Percentiles rank a stretch among this genome's conserved stretches.
These are phyloP conservation scores for Paramecium sexaurelia DNA, from an alignment of 73 alveolate species.

Conservation along the genomic window DNA sequence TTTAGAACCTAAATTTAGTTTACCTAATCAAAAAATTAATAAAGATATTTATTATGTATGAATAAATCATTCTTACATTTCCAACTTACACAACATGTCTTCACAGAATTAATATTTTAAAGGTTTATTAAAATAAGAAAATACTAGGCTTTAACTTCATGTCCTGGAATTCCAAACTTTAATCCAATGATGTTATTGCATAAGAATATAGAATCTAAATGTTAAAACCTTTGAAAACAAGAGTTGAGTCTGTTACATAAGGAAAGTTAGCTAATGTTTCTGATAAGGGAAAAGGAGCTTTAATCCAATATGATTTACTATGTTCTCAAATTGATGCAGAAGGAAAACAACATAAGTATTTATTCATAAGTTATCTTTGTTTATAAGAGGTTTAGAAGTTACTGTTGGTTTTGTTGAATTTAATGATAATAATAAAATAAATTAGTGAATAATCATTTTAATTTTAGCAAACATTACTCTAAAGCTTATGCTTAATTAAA, in stretches of 20 bases:
- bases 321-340: constrained; percentile 56
- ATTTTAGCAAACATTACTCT: neutral
- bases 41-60: too few relatives aligned
- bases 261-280: constrained; percentile 76
- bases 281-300: constrained; percentile 89
- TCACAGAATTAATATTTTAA: constrained; percentile 68
- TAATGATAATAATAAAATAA: constrained; percentile 36
- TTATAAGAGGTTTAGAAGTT: constrained; percentile 84
- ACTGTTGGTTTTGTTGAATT: constrained; percentile 77
- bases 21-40: too few relatives aligned
- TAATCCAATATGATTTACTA: constrained; percentile 65
- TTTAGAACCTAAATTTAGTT: too few relatives aligned
- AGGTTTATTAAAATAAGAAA: neutral
- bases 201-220: constrained; percentile 81
- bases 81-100: constrained; percentile 83
- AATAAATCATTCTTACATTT: too few relatives aligned
- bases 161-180: constrained; percentile 89
- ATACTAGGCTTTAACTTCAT: constrained; percentile 64
- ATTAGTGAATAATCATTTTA: constrained; percentile 3
- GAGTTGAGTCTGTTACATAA: constrained; percentile 57
- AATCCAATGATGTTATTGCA: constrained; percentile 93
- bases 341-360: constrained; percentile 43
- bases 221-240: constrained; percentile 74
- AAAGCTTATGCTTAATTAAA: constrained; percentile 1
- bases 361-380: constrained; percentile 48